phyloP scores from a whole-genome alignment of 352 stramenopile genomes.

The Globisporangium cystogenes region DNA sequence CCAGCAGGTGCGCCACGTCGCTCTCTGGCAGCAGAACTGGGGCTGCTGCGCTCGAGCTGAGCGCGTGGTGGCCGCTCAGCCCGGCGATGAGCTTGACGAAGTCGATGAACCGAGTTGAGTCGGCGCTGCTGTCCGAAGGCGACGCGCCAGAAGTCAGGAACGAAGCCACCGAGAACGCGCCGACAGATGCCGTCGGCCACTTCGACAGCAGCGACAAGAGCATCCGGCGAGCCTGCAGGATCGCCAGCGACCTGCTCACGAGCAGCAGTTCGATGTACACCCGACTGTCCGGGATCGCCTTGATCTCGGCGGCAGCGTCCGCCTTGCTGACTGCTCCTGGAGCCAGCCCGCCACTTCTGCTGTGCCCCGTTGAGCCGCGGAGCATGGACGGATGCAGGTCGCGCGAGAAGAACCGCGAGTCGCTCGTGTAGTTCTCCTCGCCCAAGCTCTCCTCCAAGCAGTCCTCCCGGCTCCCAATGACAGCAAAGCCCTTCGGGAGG shows the following conservation, averaged over 20 bases:
- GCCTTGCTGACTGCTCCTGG: conserved; percentile 43
- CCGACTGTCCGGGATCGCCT: conserved; percentile 70
- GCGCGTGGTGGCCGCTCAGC: conserved; percentile 43
- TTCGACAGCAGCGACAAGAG: conserved; percentile 73
- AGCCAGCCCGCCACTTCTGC: conserved; percentile 33
- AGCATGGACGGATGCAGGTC: conserved; percentile 76
- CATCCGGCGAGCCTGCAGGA: conserved; percentile 72
- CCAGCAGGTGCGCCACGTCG: conserved; percentile 45
- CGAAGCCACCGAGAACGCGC: conserved; percentile 43
- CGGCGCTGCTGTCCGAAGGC: conserved; percentile 6
- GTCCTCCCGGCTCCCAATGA: conserved; percentile 77
- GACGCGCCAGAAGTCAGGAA: conserved; percentile 24
- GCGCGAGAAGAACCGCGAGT: conserved; percentile 72
- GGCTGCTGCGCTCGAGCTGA: conserved; percentile 19
- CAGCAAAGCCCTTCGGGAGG: conserved; percentile 60
- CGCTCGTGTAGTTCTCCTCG: conserved; percentile 79
- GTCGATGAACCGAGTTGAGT: conserved; percentile 58
- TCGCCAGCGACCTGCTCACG: conserved; percentile 69
- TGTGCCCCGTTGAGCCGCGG: conserved; percentile 39
- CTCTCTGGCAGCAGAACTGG: conserved; percentile 25
- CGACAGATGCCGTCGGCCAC: conserved; percentile 57
- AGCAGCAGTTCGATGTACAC: conserved; percentile 76
- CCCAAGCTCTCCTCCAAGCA: conserved; percentile 80
- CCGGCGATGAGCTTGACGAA: conserved; percentile 84
- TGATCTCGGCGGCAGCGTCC: conserved; percentile 69